Percentiles rank a stretch among this genome's conserved stretches.
These are phyloP conservation scores for Kuraishia floccosa DNA, from an alignment of 805 yeast species.

Conservation along the genomic window DNA sequence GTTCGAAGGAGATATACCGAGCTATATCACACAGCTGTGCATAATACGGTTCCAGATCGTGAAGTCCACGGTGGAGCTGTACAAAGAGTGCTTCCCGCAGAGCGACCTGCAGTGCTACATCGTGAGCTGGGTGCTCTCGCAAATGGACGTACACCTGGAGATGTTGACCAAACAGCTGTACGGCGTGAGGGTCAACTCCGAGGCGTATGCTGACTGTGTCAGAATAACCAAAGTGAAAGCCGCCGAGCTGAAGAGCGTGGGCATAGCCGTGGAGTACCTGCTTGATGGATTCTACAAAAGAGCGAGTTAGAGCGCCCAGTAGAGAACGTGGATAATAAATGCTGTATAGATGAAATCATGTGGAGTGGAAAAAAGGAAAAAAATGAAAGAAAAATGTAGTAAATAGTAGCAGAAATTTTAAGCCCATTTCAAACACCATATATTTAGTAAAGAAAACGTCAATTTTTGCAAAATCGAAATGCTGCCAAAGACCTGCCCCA, in stretches of 20 bases:
- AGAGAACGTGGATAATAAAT: too few relatives aligned
- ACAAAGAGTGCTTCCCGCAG: conserved; percentile 36
- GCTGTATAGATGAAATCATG: too few relatives aligned
- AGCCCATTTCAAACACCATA: too few relatives aligned
- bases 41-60: conserved; percentile 52
- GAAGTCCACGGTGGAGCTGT: conserved; percentile 44
- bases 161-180: conserved; percentile 57
- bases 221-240: conserved; percentile 47
- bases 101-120: conserved; percentile 25
- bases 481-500: too few relatives aligned
- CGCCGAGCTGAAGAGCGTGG: conserved; percentile 46
- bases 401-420: background rate
- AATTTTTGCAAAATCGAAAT: too few relatives aligned
- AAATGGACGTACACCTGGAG: conserved; percentile 46
- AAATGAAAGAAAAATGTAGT: background rate
- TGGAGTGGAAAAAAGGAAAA: background rate
- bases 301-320: too few relatives aligned
- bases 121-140: conserved; percentile 68
- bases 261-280: conserved; percentile 66
- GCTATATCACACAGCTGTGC: conserved; percentile 49
- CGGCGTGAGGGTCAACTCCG: conserved; percentile 43
- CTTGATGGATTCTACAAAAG: conserved; percentile 30
- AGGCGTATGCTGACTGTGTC: conserved; percentile 43
- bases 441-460: too few relatives aligned
- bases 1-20: conserved; percentile 41